Percentiles rank a stretch among this genome's conserved stretches.
phyloP scores from a whole-genome alignment of 2,329 filamentous ascomycete genomes.

The Sporothrix luriei region DNA sequence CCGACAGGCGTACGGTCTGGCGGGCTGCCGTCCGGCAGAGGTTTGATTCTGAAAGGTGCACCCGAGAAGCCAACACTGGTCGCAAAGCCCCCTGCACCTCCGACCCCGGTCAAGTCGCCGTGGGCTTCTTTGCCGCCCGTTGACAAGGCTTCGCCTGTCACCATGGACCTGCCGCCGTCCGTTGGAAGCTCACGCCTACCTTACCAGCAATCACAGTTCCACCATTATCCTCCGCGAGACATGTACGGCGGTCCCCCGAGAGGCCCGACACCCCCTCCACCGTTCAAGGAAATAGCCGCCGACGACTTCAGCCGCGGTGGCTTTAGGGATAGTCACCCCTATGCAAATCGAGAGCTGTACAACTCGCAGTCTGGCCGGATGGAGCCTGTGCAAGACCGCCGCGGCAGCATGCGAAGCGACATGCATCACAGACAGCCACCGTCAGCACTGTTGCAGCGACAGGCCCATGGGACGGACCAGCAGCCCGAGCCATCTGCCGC shows the following conservation, averaged over 20 bases:
- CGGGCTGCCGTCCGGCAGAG: constrained; percentile 58
- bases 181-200: constrained; percentile 14
- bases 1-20: constrained; percentile 47
- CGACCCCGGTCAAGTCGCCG: constrained; percentile 79
- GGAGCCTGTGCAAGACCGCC: constrained; percentile 81
- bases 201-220: constrained; percentile 26
- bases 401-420: constrained; percentile 69
- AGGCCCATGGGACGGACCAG: constrained; percentile 57
- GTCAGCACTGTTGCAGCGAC: constrained; percentile 72
- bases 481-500: constrained; percentile 77
- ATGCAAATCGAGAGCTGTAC: constrained; percentile 74
- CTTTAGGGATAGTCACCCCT: constrained; percentile 71
- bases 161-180: constrained; percentile 56
- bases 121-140: constrained; percentile 88
- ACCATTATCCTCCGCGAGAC: constrained; percentile 53
- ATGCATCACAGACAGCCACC: constrained; percentile 66
- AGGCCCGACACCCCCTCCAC: constrained; percentile 45
- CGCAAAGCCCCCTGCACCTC: constrained; percentile 67
- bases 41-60: constrained; percentile 66
- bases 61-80: constrained; percentile 73
- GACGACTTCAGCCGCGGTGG: constrained; percentile 87
- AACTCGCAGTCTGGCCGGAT: constrained; percentile 96
- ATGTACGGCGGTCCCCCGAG: constrained; percentile 46
- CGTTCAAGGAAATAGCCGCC: constrained; percentile 80
- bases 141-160: constrained; percentile 73